phyloP scores from a whole-genome alignment of 495 filamentous ascomycete species.

The Aspergillus nanangensis region DNA sequence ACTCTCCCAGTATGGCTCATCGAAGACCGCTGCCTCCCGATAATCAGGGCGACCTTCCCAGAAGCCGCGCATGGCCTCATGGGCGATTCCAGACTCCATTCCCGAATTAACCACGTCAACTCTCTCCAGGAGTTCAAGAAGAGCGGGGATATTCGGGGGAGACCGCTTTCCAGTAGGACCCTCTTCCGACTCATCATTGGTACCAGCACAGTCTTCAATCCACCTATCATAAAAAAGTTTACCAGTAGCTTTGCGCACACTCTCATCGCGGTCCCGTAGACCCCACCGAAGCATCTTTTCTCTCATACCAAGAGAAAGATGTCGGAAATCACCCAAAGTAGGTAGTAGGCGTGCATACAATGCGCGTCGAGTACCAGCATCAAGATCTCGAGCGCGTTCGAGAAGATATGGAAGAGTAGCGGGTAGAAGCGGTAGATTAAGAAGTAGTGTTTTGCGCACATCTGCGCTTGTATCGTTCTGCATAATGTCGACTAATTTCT shows the following conservation, averaged over 20 bases:
- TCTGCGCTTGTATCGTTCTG: conserved; percentile 95
- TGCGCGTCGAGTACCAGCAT: conserved; percentile 74
- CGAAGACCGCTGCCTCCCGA: conserved; percentile 71
- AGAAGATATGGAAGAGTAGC: conserved; percentile 85
- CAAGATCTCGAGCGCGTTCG: conserved; percentile 85
- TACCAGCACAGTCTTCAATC: conserved; percentile 87
- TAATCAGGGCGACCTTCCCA: conserved; percentile 95
- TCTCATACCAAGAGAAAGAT: conserved; percentile 90
- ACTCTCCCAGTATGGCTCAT: conserved; percentile 83
- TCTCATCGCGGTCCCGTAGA: conserved; percentile 89
- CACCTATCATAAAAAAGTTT: conserved; percentile 90
- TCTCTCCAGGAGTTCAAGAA: conserved; percentile 88
- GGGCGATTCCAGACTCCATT: conserved; percentile 80
- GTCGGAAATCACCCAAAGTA: conserved; percentile 89
- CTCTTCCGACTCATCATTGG: conserved; percentile 45
- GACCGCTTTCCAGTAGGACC: conserved; percentile 42
- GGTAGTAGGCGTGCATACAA: conserved; percentile 87
- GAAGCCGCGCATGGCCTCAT: conserved; percentile 91
- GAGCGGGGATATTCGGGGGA: conserved; percentile 64
- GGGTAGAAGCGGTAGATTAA: conserved; percentile 80
- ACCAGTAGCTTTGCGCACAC: conserved; percentile 84
- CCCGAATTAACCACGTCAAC: conserved; percentile 91
- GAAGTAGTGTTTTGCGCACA: conserved; percentile 79
- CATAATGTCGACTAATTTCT: conserved; percentile 84
- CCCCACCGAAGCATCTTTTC: conserved; percentile 97